These are phyloP conservation scores for Anisodus tanguticus DNA, from an alignment of 257 asterid species.

Conservation along the genomic window DNA sequence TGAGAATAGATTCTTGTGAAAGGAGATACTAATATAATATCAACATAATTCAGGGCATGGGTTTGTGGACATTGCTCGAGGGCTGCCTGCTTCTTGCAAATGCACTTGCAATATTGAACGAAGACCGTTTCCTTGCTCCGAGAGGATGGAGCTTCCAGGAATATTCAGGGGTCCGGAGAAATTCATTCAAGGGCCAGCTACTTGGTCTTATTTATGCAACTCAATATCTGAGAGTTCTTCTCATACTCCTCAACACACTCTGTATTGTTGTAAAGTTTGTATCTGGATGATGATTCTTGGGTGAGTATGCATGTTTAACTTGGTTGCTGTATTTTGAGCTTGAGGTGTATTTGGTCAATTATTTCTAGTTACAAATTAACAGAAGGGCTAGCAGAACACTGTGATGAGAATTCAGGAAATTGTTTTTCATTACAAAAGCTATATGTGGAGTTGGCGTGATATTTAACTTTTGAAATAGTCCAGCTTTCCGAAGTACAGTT, in stretches of 20 bases:
- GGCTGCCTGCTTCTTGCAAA: conserved; percentile 93
- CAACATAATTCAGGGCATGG: conserved; percentile 62
- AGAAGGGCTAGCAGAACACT: background rate
- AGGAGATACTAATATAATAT: conserved; percentile 10
- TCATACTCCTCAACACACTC: conserved; percentile 73
- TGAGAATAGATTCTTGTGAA: background rate
- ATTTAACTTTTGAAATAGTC: no score
- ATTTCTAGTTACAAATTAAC: background rate
- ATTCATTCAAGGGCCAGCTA: conserved; percentile 89
- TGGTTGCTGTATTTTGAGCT: conserved; percentile 29
- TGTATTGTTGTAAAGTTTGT: conserved; percentile 83
- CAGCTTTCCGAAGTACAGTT: background rate
- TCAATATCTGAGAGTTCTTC: conserved; percentile 81
- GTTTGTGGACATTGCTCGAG: conserved; percentile 87
- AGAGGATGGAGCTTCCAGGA: conserved; percentile 99
- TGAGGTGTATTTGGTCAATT: conserved; percentile 4
- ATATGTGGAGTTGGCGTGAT: conserved; percentile 5
- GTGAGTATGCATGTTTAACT: conserved; percentile 30
- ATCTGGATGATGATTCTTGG: conserved; percentile 63
- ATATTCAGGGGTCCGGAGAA: conserved; percentile 78
- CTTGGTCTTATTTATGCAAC: conserved; percentile 87
- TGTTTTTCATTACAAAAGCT: background rate
- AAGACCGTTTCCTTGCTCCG: conserved; percentile 87
- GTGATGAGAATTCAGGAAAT: background rate
- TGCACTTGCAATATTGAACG: conserved; percentile 88